Evolutionary conservation across 352 stramenopile genomes (phyloP).

Genomic region (Peronospora belbahrii): DNA sequence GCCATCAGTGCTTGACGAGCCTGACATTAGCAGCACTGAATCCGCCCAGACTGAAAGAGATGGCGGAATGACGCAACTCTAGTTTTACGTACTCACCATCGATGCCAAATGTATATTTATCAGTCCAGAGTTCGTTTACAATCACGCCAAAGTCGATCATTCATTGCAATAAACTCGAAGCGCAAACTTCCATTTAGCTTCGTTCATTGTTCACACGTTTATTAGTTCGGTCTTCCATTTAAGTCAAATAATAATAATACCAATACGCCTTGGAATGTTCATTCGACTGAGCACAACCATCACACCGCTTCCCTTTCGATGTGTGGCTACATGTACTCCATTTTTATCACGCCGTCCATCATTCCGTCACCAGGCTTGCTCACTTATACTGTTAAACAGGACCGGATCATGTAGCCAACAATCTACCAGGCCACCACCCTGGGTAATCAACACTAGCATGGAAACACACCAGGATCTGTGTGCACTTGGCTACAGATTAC

Average conservation of each 20-base stretch:
- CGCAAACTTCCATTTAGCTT: neutral
- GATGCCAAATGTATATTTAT: constrained; percentile 21
- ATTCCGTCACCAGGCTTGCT: constrained; percentile 4
- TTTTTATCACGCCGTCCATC: constrained; percentile 14
- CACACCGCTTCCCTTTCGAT: constrained; percentile 12
- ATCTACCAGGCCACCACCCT: constrained; percentile 4
- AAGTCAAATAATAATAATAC: constrained; percentile 33
- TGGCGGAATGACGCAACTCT: constrained; percentile 14
- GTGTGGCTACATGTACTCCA: constrained; percentile 9
- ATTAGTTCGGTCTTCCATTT: constrained; percentile 7
- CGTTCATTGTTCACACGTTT: constrained; percentile 19
- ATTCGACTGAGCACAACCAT: constrained; percentile 12
- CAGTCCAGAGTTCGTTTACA: constrained; percentile 12
- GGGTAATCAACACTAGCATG: constrained; percentile 5
- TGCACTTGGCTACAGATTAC: constrained; percentile 11
- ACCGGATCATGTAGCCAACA: constrained; percentile 1
- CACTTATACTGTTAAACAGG: neutral
- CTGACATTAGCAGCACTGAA: neutral
- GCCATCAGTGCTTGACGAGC: neutral
- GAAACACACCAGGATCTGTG: constrained; percentile 8
- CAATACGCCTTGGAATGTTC: constrained; percentile 23
- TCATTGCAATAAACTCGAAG: neutral
- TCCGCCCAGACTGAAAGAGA: constrained; percentile 8
- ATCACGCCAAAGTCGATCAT: neutral
- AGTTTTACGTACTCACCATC: constrained; percentile 4